These are phyloP conservation scores for Xylaria digitata DNA, from an alignment of 2,329 filamentous ascomycete species.

Conservation along the genomic window DNA sequence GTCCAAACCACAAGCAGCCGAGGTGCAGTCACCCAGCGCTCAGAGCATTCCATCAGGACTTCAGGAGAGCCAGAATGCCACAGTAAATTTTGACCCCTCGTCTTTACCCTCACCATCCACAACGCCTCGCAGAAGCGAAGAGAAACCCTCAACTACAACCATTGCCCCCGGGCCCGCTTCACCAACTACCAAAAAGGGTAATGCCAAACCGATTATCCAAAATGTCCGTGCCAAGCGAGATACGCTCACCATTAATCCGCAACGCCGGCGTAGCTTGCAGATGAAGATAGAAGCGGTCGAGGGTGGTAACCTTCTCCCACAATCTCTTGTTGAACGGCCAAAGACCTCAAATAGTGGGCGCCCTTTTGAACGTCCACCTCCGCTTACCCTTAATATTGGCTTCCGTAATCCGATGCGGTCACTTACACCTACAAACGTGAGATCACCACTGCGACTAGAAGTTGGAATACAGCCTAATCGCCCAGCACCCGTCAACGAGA, in stretches of 20 bases:
- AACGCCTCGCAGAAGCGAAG: conserved; percentile 56
- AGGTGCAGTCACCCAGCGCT: conserved; percentile 42
- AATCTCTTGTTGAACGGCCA: conserved; percentile 33
- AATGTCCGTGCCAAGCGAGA: conserved; percentile 64
- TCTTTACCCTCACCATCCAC: conserved; percentile 58
- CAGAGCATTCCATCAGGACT: conserved; percentile 43
- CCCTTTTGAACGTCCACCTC: conserved; percentile 33
- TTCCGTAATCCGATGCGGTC: conserved; percentile 27
- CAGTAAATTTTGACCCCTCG: conserved; percentile 44
- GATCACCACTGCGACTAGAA: conserved; percentile 26
- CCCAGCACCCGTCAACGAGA: conserved; percentile 1
- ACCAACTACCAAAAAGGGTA: conserved; percentile 14
- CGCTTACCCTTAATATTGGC: conserved; percentile 34
- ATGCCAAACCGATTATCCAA: conserved; percentile 56
- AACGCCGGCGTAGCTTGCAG: conserved; percentile 60
- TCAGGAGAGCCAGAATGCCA: conserved; percentile 40
- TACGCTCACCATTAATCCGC: conserved; percentile 59
- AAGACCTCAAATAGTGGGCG: conserved; percentile 42
- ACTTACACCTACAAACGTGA: conserved; percentile 25
- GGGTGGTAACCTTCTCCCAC: conserved; percentile 6
- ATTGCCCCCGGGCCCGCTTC: conserved; percentile 28
- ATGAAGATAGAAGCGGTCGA: conserved; percentile 57
- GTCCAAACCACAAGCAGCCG: conserved; percentile 31
- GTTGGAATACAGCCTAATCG: not conserved
- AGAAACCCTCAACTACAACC: conserved; percentile 46